Evolutionary conservation across 2,329 filamentous ascomycete species (phyloP).

Genomic region (Phyllosticta capitalensis): DNA sequence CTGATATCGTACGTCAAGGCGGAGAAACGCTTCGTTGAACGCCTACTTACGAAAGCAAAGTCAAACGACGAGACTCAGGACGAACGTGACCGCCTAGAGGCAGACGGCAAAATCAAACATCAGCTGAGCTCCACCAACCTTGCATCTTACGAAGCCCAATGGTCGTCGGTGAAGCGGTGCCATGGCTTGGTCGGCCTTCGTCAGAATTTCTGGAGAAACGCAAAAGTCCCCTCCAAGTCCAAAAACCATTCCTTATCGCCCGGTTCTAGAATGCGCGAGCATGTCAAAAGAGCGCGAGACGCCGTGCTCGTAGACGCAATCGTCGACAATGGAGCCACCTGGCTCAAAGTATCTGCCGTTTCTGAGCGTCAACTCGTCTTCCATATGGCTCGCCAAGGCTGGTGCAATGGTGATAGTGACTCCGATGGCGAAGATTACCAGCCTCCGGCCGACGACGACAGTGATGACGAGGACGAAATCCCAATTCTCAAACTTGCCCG

Average conservation of each 20-base stretch:
- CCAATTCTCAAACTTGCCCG: slow-evolving; percentile 52
- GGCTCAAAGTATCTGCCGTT: slow-evolving; percentile 60
- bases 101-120: slow-evolving; percentile 35
- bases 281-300: slow-evolving; percentile 29
- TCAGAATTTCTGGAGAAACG: slow-evolving; percentile 26
- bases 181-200: slow-evolving; percentile 46
- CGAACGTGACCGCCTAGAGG: not conserved
- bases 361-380: slow-evolving; percentile 55
- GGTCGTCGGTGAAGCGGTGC: slow-evolving; percentile 51
- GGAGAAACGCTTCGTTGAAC: slow-evolving; percentile 9
- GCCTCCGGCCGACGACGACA: slow-evolving; percentile 31
- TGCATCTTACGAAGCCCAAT: slow-evolving; percentile 54
- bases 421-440: slow-evolving; percentile 39
- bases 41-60: slow-evolving; percentile 2
- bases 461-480: slow-evolving; percentile 44
- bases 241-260: not conserved
- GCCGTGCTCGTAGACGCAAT: slow-evolving; percentile 56
- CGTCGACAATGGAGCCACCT: slow-evolving; percentile 51
- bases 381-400: slow-evolving; percentile 60
- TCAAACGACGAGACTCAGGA: not conserved
- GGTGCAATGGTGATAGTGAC: slow-evolving; percentile 42
- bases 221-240: not conserved
- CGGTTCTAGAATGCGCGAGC: not conserved
- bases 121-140: slow-evolving; percentile 56
- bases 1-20: slow-evolving; percentile 7